Conservation (phyloP, 441 rosid genomes). For the Gossypium davidsonii region DNA sequence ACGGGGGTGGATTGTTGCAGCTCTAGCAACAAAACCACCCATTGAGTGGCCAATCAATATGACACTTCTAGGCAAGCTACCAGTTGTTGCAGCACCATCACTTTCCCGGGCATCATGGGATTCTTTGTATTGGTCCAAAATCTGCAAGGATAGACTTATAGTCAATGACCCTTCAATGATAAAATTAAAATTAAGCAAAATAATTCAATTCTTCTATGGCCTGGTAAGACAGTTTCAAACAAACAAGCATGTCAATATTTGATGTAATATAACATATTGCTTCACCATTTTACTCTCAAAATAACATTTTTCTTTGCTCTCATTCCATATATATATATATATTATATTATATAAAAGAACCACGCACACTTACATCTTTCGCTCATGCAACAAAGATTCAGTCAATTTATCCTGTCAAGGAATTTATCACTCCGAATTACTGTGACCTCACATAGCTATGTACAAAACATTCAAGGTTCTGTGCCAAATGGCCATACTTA, state of each 20-base stretch:
- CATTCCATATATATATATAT: not conserved
- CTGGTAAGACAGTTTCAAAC: not conserved
- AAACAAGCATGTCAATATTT: not conserved
- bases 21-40: slow-evolving; percentile 99
- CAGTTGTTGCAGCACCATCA: slow-evolving; percentile 69
- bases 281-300: not conserved
- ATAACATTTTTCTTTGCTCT: not conserved
- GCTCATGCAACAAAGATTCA: not conserved
- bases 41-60: slow-evolving; percentile 97
- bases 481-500: not conserved
- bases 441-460: not conserved
- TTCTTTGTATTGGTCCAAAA: slow-evolving; percentile 83
- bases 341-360: not conserved
- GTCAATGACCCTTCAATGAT: not conserved
- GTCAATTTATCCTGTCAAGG: not conserved
- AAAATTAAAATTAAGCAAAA: slow-evolving; percentile 7
- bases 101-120: slow-evolving; percentile 56
- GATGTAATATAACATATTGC: not conserved
- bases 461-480: not conserved
- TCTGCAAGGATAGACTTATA: slow-evolving; percentile 35
- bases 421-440: not conserved
- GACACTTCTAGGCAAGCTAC: slow-evolving; percentile 69
- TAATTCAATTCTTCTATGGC: not conserved
- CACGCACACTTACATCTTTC: not conserved
- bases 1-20: slow-evolving; percentile 75